Conservation (phyloP, 1,139 yeast species). For the Eremothecium cymbalariae region DNA sequence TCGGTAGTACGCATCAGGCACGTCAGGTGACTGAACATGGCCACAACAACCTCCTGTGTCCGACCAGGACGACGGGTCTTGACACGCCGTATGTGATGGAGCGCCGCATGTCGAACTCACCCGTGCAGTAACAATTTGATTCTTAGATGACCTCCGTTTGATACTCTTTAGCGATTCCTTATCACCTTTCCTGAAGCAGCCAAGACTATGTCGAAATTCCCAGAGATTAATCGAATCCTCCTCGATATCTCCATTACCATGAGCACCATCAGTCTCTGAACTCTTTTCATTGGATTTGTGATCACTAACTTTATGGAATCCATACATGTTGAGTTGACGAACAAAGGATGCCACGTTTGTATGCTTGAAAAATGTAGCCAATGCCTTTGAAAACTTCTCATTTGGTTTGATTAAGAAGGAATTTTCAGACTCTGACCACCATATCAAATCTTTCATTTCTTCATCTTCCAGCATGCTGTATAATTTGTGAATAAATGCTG, state of each 20-base stretch:
- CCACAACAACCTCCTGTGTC: slow-evolving; percentile 3
- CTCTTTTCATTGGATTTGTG: slow-evolving; percentile 17
- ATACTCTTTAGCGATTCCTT: slow-evolving; percentile 48
- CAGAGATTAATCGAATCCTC: slow-evolving; percentile 37
- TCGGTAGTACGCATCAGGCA: slow-evolving; percentile 1
- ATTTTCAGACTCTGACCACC: slow-evolving; percentile 43
- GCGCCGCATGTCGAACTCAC: slow-evolving; percentile 10
- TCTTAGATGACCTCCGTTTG: slow-evolving; percentile 57
- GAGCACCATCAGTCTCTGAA: slow-evolving; percentile 8
- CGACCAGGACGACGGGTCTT: slow-evolving; percentile 4
- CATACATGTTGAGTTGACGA: slow-evolving; percentile 71
- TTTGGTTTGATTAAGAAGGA: slow-evolving; percentile 41
- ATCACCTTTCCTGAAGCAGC: slow-evolving; percentile 59
- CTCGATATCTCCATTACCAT: slow-evolving; percentile 12
- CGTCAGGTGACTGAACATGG: not conserved
- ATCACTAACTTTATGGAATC: slow-evolving; percentile 50
- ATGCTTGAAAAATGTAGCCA: slow-evolving; percentile 63
- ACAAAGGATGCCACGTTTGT: slow-evolving; percentile 72
- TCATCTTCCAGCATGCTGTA: slow-evolving; percentile 56
- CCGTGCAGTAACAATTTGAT: slow-evolving; percentile 18
- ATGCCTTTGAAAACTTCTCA: slow-evolving; percentile 51
- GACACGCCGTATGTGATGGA: slow-evolving; percentile 6
- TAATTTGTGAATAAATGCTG: slow-evolving; percentile 55
- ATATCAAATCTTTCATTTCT: slow-evolving; percentile 42
- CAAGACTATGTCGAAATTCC: slow-evolving; percentile 67